Base-by-base conservation (phyloP, 164 flowering plant species). In the Vitis cinerea region DNA sequence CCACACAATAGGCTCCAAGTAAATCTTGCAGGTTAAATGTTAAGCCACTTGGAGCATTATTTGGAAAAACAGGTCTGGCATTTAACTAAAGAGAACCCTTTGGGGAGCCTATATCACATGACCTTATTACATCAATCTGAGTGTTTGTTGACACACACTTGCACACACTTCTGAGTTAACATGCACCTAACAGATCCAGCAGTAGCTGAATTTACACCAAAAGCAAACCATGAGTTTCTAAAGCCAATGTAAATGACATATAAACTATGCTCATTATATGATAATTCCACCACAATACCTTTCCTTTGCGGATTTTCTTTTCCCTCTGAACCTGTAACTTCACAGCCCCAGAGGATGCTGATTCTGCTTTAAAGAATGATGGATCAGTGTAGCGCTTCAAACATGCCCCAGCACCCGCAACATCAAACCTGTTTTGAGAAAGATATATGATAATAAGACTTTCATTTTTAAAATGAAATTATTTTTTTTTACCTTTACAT, bases 361-460 rank as follows among this genome's bases (percentile, higher is more conserved):
- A 29, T 73, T 90, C 93, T 29, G 72, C 76, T 84, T 85, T 93
- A 69, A 86, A 92, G 74, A 88, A 88, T 66, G 99, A 93, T 59
- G 99, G 99, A 83, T 96, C 97, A 50, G 97, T 85, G 74, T 90
- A 96, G 56, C 99, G 90, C 81, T 93, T 96, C 73, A 90, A 82
- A 79, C 98, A 93, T 65, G 98, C 93, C 67, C 98, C 99, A 82
- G 97, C 99, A 71, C 99, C 99, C 2, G 93, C 97, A 77, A 88
- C 75, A 80, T 96, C 99, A 85, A 96, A 96, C 85, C 99, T 96
- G 75, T 31, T 19, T 37, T 37, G 44, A 37, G 7, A 37, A 59
- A 53, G 52, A 56, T 19, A 61, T 6, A 52, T 4, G 30, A 70
- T 10, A 16, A 13, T 27, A 51, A 57, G 29, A 49, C 55, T n/a